Conservation (phyloP, 768 basidiomycete species). For the Vishniacozyma victoriae region DNA sequence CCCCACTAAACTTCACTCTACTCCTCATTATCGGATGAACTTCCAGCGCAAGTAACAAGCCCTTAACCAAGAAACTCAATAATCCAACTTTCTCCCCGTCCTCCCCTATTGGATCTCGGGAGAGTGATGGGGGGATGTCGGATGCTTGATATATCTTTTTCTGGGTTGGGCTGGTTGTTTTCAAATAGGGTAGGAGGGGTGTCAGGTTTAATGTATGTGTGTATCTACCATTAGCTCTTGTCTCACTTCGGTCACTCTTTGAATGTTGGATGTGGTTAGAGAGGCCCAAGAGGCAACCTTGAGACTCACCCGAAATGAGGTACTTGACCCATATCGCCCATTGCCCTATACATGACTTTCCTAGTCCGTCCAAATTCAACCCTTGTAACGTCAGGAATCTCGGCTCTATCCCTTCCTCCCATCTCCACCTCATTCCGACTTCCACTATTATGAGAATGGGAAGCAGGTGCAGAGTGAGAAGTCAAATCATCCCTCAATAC, state of each 20-base stretch:
- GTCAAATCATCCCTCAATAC: constrained; percentile 29
- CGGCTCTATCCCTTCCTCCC: not conserved
- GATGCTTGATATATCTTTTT: constrained; percentile 20
- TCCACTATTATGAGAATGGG: not conserved
- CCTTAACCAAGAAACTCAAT: constrained; percentile 34
- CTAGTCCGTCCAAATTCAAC: constrained; percentile 39
- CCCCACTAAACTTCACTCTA: constrained; percentile 8
- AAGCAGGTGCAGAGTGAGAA: not conserved
- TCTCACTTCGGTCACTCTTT: not conserved
- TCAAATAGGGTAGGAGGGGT: constrained; percentile 29
- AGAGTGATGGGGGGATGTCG: constrained; percentile 26
- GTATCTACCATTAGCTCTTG: constrained; percentile 19
- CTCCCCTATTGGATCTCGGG: constrained; percentile 9
- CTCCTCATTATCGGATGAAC: constrained; percentile 41
- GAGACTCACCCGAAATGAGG: constrained; percentile 41
- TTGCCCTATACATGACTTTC: constrained; percentile 37
- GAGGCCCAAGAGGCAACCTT: not conserved
- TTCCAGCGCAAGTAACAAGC: constrained; percentile 30
- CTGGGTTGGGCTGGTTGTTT: constrained; percentile 13
- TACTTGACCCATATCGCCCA: constrained; percentile 25
- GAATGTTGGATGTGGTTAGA: not conserved
- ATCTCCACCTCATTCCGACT: not conserved
- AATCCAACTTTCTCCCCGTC: constrained; percentile 22
- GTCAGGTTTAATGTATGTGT: constrained; percentile 39
- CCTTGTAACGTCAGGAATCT: constrained; percentile 13